phyloP scores from a whole-genome alignment of 805 yeast species.

The Starmera pachycereana region DNA sequence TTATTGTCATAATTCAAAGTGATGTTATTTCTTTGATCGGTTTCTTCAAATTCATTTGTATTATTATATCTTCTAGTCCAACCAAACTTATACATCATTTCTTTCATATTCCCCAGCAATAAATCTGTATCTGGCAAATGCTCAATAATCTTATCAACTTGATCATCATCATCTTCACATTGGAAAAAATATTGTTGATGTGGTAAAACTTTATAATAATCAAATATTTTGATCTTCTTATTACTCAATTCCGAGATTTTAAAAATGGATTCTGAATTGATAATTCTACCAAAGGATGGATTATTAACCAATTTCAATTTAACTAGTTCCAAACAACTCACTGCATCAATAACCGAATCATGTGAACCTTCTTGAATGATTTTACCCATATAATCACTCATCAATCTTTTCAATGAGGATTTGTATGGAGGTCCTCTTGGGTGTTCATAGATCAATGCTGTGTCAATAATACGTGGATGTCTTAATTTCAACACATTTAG shows the following conservation, averaged over 20 bases:
- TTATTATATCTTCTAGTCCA: slow-evolving; percentile 13
- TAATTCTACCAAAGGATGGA: slow-evolving; percentile 44
- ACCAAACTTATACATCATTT: slow-evolving; percentile 38
- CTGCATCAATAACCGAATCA: slow-evolving; percentile 79
- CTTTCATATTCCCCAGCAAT: slow-evolving; percentile 45
- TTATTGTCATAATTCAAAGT: slow-evolving; percentile 1
- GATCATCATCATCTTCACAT: slow-evolving; percentile 52
- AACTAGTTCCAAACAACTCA: slow-evolving; percentile 67
- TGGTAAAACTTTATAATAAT: slow-evolving; percentile 20
- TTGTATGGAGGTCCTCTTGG: slow-evolving; percentile 74
- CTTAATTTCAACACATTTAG: slow-evolving; percentile 56
- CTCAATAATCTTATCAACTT: slow-evolving; percentile 28
- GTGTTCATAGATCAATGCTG: slow-evolving; percentile 68
- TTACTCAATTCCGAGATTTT: slow-evolving; percentile 23
- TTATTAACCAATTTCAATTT: slow-evolving; percentile 66
- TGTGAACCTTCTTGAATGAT: slow-evolving; percentile 70
- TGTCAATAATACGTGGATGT: slow-evolving; percentile 74
- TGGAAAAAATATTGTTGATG: slow-evolving; percentile 22
- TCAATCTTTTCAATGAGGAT: slow-evolving; percentile 68
- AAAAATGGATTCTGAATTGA: slow-evolving; percentile 32
- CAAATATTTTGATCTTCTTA: slow-evolving; percentile 23
- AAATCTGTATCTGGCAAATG: slow-evolving; percentile 24
- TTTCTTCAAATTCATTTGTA: background rate
- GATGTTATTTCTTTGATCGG: background rate
- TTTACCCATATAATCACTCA: slow-evolving; percentile 41